Base-by-base conservation (phyloP, 306 rosid species). In the Corylus avellana region DNA sequence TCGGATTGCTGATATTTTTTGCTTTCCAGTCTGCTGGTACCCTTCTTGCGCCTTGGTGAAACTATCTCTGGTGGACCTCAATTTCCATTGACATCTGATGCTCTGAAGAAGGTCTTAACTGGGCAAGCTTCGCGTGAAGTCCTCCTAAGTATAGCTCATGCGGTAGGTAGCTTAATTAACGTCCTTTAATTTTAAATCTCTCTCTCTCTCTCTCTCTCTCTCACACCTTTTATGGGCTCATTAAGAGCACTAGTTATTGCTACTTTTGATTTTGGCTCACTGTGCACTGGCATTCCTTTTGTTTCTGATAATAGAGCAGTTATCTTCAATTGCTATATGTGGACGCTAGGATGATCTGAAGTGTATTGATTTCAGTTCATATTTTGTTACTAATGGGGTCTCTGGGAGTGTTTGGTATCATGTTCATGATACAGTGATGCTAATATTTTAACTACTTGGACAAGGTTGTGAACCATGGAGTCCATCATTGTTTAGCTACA, bases 21-120 rank as follows among this genome's bases (percentile, higher is more conserved):
- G 18, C 29, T 81, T 85, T 77, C 84, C 86, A 95, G 99, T 82
- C 75, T 95, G 80, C 78, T 95, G 75, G 89, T 95, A 73, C 97
- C 99, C 25, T 95, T 91, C 89, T 80, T 95, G 86, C 98, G 98
- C 81, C 78, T 95, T 20, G 99, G 99, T 77, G 98, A 95, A 91
- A 42, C 82, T 62, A 72, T 93, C 83, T 32, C 89, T 8, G 97
- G 96, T 17, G 90, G 98, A 49, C 80, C 88, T 78, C 96, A 93
- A 89, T 95, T 95, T 83, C 88, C 93, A 35, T 86, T 95, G 78
- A 86, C 97, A 75, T 79, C 97, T 73, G 98, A 93, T 86, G 99
- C 96, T 77, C 80, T 93, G 66, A 90, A 87, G 92, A 93, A 91
- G 80, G 87, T 93, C 81, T 73, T 95, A 46, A 95, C 94, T 0